Evolutionary conservation across 140 eudicot species (phyloP).

Genomic region (Erigeron philadelphicus): DNA sequence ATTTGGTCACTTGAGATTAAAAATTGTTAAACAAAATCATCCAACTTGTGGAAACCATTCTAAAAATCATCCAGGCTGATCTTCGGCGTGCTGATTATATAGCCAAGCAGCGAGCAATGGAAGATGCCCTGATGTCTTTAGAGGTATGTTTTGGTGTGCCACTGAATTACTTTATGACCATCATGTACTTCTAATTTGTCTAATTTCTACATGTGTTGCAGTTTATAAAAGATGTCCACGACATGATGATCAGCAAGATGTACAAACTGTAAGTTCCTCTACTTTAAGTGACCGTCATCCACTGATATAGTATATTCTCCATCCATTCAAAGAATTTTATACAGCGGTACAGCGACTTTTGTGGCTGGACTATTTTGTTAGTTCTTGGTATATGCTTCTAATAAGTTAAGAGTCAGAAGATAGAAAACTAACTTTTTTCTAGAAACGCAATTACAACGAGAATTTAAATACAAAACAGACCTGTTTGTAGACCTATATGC

Average conservation of each 20-base stretch:
- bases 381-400: too few relatives aligned
- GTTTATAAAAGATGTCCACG: slow-evolving; percentile 83
- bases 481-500: too few relatives aligned
- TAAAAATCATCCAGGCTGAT: slow-evolving; percentile 65
- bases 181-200: slow-evolving; percentile 10
- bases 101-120: slow-evolving; percentile 96
- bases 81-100: slow-evolving; percentile 76
- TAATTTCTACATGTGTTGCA: slow-evolving; percentile 33
- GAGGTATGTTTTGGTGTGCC: slow-evolving; percentile 46
- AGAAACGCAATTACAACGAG: too few relatives aligned
- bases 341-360: too few relatives aligned
- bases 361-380: too few relatives aligned
- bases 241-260: slow-evolving; percentile 92
- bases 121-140: slow-evolving; percentile 83
- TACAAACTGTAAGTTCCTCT: slow-evolving; percentile 61
- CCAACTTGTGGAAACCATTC: neutral
- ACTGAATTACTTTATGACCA: neutral
- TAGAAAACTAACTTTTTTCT: too few relatives aligned
- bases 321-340: neutral
- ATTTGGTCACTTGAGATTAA: slow-evolving; percentile 4
- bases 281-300: neutral
- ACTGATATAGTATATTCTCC: neutral
- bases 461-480: too few relatives aligned
- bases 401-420: too few relatives aligned
- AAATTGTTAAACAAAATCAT: neutral